Base-by-base conservation (phyloP, 2,329 filamentous ascomycete genomes). In the Gaeumannomyces tritici region DNA sequence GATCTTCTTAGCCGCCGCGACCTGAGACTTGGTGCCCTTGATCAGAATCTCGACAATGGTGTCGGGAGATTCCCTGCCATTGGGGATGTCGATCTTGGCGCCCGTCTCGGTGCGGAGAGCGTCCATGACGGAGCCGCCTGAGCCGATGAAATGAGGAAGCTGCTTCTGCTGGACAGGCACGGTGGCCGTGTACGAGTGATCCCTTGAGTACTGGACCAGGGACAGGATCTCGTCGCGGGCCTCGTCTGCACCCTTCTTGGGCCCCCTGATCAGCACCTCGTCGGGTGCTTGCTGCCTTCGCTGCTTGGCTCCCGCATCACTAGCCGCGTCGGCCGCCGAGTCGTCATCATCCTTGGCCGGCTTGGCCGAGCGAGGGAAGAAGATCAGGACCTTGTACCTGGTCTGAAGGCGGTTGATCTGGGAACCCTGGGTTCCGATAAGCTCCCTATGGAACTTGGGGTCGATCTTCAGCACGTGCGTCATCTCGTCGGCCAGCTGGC, bases 401-500 rank as follows among this genome's bases (percentile, higher is more conserved):
- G 88, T 91, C 76, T 99, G 93, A 28, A 99, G 84, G 67, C 90
- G 89, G 77, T 95, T 95, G 71, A 99, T 93, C 72, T 96, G 90
- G 70, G 82, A 85, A 64, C 95, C 95, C 70, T 90, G 88, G 26
- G 90, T 84, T 59, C 95, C 95, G 69, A 99, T 99, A 62, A 99
- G 82, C 73, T 97, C 93, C 64, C 91, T 86, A 76, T 99, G 95
- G 76, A 89, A 98, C 77, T 96, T 91, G 62, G 93, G 89, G 63
- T 96, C 91, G 68, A 99, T 89, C 80, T 96, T 96, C 62, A 99
- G 81, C 15, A 86, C 80, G 73, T 96, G 88, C 1, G 89, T 96
- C 6, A 89, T 87, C 78, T 99, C 95, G 70, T 99, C 95, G 61
- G 96, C 92, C 69, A 96, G 84, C 72, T 90, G 90, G 73, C 89